phyloP scores from a whole-genome alignment of 2,329 filamentous ascomycete genomes.

The Sclerotinia subarctica region DNA sequence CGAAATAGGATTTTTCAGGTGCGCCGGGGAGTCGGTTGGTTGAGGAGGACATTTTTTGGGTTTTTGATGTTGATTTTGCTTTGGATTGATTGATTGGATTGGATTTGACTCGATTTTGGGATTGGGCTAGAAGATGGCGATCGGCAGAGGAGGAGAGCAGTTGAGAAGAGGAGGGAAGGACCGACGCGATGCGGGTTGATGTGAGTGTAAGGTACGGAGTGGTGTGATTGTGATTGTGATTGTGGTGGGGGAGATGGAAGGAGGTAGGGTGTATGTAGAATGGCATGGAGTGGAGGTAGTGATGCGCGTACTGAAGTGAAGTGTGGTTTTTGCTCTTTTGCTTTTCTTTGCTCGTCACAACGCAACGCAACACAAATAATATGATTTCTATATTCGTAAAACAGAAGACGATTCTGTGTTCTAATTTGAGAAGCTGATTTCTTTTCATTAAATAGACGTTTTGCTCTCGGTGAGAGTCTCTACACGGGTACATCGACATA shows the following conservation, averaged over 20 bases:
- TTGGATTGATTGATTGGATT: too few species aligned
- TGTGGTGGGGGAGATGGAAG: neutral
- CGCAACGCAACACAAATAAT: neutral
- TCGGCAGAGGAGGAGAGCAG: neutral
- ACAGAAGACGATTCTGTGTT: neutral
- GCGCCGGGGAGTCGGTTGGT: conserved; percentile 18
- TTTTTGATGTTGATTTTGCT: neutral
- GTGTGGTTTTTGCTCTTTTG: neutral
- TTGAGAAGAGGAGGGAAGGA: neutral
- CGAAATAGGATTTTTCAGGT: conserved; percentile 63
- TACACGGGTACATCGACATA: too few species aligned
- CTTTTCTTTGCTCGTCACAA: neutral
- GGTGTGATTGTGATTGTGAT: neutral
- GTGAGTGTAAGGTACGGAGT: neutral
- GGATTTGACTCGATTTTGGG: too few species aligned
- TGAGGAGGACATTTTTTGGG: neutral
- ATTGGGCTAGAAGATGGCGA: neutral
- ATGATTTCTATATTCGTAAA: neutral
- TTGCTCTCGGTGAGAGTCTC: too few species aligned
- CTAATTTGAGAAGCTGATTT: neutral
- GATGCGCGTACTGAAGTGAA: neutral
- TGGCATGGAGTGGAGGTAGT: neutral
- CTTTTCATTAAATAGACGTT: neutral
- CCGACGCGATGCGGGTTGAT: neutral
- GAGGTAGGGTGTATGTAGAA: neutral